phyloP scores from a whole-genome alignment of 78 protist species.

The Bigelowiella natans region DNA sequence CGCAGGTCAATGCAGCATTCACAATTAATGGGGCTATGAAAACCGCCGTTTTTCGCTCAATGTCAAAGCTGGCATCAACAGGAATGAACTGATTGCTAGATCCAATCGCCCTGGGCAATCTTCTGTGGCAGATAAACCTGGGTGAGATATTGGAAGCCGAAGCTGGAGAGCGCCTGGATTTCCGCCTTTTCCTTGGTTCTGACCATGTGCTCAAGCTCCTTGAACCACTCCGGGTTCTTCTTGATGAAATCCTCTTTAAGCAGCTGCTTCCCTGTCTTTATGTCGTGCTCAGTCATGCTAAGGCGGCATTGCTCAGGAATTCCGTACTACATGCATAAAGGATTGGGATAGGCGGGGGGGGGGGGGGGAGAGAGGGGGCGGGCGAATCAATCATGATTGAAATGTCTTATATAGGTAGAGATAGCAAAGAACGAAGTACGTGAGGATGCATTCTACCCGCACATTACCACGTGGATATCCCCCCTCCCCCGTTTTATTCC shows the following conservation, averaged over 20 bases:
- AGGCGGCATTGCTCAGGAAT: constrained; percentile 51
- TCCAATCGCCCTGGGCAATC: constrained; percentile 50
- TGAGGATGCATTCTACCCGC: background rate
- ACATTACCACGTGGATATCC: no score
- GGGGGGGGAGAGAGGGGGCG: background rate
- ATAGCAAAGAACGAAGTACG: background rate
- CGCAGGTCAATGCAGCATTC: no score
- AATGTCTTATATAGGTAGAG: background rate
- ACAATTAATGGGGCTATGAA: no score
- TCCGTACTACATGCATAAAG: constrained; percentile 35
- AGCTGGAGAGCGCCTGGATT: constrained; percentile 45
- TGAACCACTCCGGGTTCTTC: constrained; percentile 2
- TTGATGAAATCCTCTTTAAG: constrained; percentile 33
- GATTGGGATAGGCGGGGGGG: no score
- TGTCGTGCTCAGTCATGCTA: constrained; percentile 47
- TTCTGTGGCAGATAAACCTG: constrained; percentile 45
- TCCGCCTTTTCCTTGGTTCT: constrained; percentile 50
- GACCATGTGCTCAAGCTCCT: constrained; percentile 47
- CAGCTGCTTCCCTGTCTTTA: constrained; percentile 33
- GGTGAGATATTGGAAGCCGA: constrained; percentile 55
- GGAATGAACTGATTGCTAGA: constrained; percentile 20
- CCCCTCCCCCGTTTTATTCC: no score
- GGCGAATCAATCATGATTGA: background rate
- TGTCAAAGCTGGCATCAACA: no score
- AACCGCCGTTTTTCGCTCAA: no score